These are phyloP conservation scores for Millerago galiae DNA, from an alignment of 805 yeast genomes.

Conservation along the genomic window DNA sequence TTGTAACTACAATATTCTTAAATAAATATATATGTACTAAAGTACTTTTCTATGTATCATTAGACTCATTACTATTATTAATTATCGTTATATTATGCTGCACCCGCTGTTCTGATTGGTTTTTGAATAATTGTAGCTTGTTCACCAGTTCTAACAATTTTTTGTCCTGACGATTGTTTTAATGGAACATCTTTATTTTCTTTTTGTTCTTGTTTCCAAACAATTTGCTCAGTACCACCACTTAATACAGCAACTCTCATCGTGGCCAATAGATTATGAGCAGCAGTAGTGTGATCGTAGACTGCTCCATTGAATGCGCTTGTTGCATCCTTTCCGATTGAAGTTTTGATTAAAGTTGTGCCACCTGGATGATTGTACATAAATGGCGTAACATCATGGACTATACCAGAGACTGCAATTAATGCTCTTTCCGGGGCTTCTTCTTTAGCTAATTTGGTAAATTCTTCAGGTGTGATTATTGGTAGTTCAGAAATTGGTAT, in stretches of 20 bases:
- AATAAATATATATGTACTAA: too few relatives aligned
- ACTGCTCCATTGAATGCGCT: conserved; percentile 94
- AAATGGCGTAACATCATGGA: conserved; percentile 89
- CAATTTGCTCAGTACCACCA: conserved; percentile 74
- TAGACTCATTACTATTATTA: neutral
- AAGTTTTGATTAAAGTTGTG: conserved; percentile 62
- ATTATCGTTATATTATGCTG: conserved; percentile 33
- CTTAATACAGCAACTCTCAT: conserved; percentile 88
- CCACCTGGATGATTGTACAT: conserved; percentile 96
- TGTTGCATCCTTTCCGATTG: conserved; percentile 91
- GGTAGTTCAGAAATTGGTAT: conserved; percentile 87
- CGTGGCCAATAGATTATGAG: conserved; percentile 82
- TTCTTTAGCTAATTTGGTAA: conserved; percentile 30
- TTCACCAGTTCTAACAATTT: conserved; percentile 53
- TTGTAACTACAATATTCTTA: too few relatives aligned
- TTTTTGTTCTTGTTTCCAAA: conserved; percentile 68
- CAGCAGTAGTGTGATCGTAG: conserved; percentile 89
- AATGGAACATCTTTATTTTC: conserved; percentile 60
- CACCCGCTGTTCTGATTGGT: conserved; percentile 51
- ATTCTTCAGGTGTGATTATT: conserved; percentile 49
- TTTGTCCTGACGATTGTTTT: conserved; percentile 47
- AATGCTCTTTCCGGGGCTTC: conserved; percentile 51
- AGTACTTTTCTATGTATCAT: neutral
- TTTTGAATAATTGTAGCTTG: conserved; percentile 44
- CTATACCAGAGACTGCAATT: conserved; percentile 83